Evolutionary conservation across 306 rosid genomes (phyloP).

Genomic region (Citrullus mucosospermus): DNA sequence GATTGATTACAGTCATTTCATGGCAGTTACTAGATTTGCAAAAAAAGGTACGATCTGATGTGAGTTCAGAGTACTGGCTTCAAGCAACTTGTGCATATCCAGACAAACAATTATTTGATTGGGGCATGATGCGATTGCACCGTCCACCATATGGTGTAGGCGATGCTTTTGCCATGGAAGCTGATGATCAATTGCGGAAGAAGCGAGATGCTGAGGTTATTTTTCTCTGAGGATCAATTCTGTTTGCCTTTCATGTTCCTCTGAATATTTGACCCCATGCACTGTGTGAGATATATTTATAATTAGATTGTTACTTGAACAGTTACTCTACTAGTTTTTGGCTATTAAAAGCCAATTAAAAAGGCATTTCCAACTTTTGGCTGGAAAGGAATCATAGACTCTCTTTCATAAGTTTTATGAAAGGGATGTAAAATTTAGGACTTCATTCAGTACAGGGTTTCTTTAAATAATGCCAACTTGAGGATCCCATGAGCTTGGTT

Average conservation of each 20-base stretch:
- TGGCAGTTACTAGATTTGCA: constrained; percentile 86
- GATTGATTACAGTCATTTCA: constrained; percentile 41
- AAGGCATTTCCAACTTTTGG: background rate
- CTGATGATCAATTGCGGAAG: constrained; percentile 84
- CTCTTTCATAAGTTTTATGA: background rate
- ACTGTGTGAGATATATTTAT: background rate
- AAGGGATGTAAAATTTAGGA: background rate
- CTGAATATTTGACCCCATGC: background rate
- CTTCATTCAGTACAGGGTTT: background rate
- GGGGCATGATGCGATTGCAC: constrained; percentile 89
- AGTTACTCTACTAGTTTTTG: background rate
- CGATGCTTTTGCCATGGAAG: constrained; percentile 89
- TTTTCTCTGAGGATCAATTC: background rate
- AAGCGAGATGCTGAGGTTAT: constrained; percentile 86
- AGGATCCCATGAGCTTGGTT: background rate
- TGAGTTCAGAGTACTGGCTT: constrained; percentile 89
- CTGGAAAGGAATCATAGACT: background rate
- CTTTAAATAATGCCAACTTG: background rate
- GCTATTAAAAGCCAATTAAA: background rate
- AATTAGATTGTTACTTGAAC: background rate
- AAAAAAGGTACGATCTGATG: constrained; percentile 64
- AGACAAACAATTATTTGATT: constrained; percentile 80
- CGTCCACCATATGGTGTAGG: constrained; percentile 91
- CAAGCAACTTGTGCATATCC: constrained; percentile 65
- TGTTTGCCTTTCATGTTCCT: background rate